Conservation (phyloP, 805 yeast species). For the Metschnikowia borealis region DNA sequence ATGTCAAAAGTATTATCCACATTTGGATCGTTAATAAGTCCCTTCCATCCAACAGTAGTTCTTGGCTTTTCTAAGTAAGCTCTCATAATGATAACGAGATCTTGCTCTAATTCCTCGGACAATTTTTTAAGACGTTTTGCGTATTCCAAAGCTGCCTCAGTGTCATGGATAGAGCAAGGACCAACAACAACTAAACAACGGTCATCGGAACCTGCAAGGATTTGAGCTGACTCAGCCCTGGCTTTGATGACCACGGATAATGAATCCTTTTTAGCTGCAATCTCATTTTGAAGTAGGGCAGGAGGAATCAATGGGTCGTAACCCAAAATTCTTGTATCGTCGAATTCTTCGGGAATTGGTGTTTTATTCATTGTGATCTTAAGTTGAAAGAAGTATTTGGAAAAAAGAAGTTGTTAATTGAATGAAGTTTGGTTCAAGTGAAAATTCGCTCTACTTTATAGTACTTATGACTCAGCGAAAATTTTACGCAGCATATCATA, state of each 20-base stretch:
- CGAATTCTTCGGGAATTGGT: constrained; percentile 63
- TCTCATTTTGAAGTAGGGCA: constrained; percentile 82
- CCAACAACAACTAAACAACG: constrained; percentile 87
- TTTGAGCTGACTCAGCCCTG: constrained; percentile 67
- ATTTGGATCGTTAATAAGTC: constrained; percentile 95
- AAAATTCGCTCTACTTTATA: constrained; percentile 3
- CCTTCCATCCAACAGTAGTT: constrained; percentile 99
- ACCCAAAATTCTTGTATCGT: constrained; percentile 76
- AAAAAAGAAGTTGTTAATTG: background rate
- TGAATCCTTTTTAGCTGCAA: constrained; percentile 59
- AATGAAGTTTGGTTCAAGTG: background rate
- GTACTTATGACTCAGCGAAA: constrained; percentile 14
- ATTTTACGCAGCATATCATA: constrained; percentile 17
- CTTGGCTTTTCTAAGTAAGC: constrained; percentile 98
- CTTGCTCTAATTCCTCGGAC: constrained; percentile 62
- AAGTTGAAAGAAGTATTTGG: background rate
- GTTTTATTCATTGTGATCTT: constrained; percentile 31
- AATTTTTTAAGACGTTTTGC: constrained; percentile 59
- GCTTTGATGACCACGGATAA: constrained; percentile 66
- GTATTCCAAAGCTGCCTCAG: constrained; percentile 87
- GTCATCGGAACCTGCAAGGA: constrained; percentile 81
- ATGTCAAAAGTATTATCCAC: constrained; percentile 89
- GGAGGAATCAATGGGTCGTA: constrained; percentile 97
- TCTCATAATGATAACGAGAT: constrained; percentile 87
- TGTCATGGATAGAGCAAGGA: constrained; percentile 96